A percentile compares a stretch with the other conserved stretches of the same genome.
phyloP scores from a whole-genome alignment of 2,329 filamentous ascomycete species.

The Celoporthe dispersa region DNA sequence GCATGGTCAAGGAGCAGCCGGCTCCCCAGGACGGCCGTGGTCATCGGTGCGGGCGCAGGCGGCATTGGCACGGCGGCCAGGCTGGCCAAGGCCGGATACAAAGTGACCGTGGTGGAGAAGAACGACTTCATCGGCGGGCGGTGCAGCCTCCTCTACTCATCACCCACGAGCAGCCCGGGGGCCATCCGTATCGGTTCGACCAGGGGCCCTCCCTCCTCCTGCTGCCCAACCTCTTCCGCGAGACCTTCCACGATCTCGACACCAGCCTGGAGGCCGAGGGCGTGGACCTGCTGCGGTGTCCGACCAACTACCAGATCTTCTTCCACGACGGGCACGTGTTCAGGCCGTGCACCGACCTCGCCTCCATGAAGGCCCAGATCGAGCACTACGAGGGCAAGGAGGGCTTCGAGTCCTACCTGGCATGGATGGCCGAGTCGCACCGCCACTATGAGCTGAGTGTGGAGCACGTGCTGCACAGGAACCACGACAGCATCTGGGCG shows the following conservation, averaged over 20 bases:
- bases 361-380: conserved; percentile 72
- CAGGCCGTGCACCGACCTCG: conserved; percentile 67
- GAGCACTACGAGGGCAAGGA: conserved; percentile 74
- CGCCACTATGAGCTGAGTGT: conserved; percentile 72
- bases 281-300: conserved; percentile 71
- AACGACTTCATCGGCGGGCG: conserved; percentile 74
- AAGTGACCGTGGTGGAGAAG: conserved; percentile 80
- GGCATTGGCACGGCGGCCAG: conserved; percentile 74
- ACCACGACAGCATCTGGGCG: conserved; percentile 65
- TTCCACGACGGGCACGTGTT: conserved; percentile 71
- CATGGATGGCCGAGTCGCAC: conserved; percentile 69
- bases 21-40: conserved; percentile 24
- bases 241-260: conserved; percentile 70
- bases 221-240: conserved; percentile 71
- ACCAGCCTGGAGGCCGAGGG: conserved; percentile 68
- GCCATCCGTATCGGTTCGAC: conserved; percentile 65
- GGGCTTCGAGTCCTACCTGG: conserved; percentile 71
- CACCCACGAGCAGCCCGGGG: conserved; percentile 4
- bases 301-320: conserved; percentile 77
- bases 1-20: conserved; percentile 15
- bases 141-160: conserved; percentile 64
- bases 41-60: conserved; percentile 67
- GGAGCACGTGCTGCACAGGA: conserved; percentile 66
- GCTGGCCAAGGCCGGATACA: conserved; percentile 70
- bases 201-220: conserved; percentile 77